Conservation (phyloP, 805 yeast genomes). For the Yarrowia divulgata region DNA sequence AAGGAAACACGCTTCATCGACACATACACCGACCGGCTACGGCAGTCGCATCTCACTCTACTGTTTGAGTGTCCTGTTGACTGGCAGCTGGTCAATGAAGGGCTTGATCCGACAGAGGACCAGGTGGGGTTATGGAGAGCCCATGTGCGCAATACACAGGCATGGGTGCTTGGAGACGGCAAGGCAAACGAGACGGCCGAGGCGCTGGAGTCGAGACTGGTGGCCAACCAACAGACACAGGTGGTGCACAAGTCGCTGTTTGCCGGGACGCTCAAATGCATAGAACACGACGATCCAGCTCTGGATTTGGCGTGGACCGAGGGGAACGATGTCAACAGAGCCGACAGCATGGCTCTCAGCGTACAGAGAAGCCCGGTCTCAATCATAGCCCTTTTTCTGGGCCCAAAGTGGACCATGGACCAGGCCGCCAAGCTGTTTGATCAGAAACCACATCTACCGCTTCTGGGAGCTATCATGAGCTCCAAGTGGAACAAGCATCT, state of each 20-base stretch:
- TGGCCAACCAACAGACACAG: constrained; percentile 5
- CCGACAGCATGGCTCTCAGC: constrained; percentile 12
- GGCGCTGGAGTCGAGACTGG: neutral
- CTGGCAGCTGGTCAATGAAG: constrained; percentile 11
- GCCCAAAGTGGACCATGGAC: constrained; percentile 5
- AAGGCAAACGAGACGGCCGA: constrained; percentile 3
- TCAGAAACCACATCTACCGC: constrained; percentile 8
- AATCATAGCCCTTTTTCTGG: constrained; percentile 27
- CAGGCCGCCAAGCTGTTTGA: constrained; percentile 10
- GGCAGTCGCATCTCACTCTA: constrained; percentile 12
- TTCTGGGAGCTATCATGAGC: constrained; percentile 12
- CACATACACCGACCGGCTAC: constrained; percentile 24
- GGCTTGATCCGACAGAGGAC: constrained; percentile 18
- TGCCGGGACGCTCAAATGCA: constrained; percentile 37
- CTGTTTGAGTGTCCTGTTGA: constrained; percentile 35
- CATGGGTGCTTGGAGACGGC: constrained; percentile 10
- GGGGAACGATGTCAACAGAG: constrained; percentile 7
- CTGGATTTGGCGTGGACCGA: neutral
- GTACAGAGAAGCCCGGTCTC: constrained; percentile 6
- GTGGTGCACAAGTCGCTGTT: constrained; percentile 26
- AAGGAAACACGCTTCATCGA: constrained; percentile 38
- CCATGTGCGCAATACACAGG: neutral
- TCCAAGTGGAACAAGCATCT: constrained; percentile 12
- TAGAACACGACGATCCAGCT: constrained; percentile 34
- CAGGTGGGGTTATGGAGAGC: constrained; percentile 17